Conservation (phyloP, 495 filamentous ascomycete species). For the Penicillium goetzii region DNA sequence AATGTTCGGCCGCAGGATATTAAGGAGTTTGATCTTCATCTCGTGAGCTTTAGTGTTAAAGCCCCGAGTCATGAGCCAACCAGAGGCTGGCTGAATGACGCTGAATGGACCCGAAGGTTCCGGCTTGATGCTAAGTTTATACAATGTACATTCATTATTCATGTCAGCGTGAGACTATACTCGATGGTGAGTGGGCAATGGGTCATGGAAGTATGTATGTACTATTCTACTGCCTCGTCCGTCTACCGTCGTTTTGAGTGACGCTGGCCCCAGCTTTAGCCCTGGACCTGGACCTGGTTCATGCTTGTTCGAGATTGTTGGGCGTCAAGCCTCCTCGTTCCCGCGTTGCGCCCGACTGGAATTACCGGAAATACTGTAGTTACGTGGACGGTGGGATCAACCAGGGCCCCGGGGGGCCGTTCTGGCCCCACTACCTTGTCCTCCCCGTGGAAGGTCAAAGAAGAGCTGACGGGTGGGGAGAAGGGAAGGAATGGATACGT, state of each 20-base stretch:
- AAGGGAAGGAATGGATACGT: neutral
- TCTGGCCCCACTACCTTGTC: slow-evolving; percentile 10
- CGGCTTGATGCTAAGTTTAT: slow-evolving; percentile 7
- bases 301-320: slow-evolving; percentile 5
- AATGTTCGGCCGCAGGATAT: neutral
- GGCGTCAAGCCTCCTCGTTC: slow-evolving; percentile 7
- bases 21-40: slow-evolving; percentile 7
- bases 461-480: slow-evolving; percentile 3
- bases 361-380: neutral
- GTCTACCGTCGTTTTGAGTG: neutral
- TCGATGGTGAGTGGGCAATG: neutral
- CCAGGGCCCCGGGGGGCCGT: slow-evolving; percentile 1
- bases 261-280: neutral
- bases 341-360: slow-evolving; percentile 9
- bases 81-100: slow-evolving; percentile 5
- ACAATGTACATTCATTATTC: neutral
- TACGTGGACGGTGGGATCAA: slow-evolving; percentile 7
- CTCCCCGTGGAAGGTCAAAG: neutral
- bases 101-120: slow-evolving; percentile 4
- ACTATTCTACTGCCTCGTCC: neutral
- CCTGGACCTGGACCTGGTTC: slow-evolving; percentile 5
- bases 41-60: neutral
- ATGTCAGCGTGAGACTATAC: slow-evolving; percentile 1
- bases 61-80: neutral
- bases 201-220: neutral